A percentile compares a stretch with the other conserved stretches of the same genome.
Conservation (phyloP, 2,329 filamentous ascomycete genomes). For the Pseudocercospora fijiensis region DNA sequence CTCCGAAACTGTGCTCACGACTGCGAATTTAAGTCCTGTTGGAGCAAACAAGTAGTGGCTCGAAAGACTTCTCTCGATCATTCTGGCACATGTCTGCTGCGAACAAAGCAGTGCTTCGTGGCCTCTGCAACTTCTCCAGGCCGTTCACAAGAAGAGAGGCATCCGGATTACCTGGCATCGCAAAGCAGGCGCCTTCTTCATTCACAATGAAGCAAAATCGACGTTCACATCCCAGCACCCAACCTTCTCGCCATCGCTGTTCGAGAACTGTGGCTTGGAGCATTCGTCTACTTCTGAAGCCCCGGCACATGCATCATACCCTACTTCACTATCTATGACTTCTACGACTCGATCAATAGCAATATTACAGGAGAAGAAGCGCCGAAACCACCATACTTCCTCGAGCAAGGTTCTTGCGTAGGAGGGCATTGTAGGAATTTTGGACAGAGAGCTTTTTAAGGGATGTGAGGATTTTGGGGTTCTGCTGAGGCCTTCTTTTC, state of each 20-base stretch:
- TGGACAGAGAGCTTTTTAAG: not conserved
- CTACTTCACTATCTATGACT: not conserved
- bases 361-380: no score
- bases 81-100: not conserved
- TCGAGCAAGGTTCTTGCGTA: not conserved
- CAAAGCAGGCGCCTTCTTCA: not conserved
- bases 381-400: no score
- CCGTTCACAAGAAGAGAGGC: not conserved
- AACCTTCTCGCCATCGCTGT: no score
- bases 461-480: not conserved
- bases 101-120: not conserved
- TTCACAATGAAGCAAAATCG: no score
- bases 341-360: not conserved
- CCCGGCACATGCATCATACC: no score
- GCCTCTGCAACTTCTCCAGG: not conserved
- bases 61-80: not conserved
- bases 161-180: not conserved
- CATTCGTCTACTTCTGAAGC: no score
- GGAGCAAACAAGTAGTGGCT: not conserved
- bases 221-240: no score
- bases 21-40: not conserved
- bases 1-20: not conserved
- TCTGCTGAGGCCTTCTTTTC: no score
- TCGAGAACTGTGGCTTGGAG: no score
- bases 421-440: not conserved